Conservation (phyloP, 1,284 basidiomycete genomes). For the Leccinum brunneo-olivaceum region DNA sequence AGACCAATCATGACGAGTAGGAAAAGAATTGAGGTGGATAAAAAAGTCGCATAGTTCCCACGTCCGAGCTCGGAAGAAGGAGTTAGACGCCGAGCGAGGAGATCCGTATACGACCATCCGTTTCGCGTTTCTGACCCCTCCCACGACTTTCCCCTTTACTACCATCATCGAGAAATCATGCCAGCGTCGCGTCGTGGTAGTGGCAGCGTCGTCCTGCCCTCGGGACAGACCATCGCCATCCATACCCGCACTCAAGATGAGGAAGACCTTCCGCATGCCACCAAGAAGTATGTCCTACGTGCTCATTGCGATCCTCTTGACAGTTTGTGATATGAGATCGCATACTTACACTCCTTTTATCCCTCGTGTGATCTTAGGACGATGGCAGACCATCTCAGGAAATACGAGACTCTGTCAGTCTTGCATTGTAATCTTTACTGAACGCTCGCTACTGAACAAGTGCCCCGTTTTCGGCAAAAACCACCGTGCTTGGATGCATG, state of each 20-base stretch:
- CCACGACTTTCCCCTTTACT: constrained; percentile 14
- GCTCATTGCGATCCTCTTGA: constrained; percentile 3
- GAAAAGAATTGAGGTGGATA: background rate
- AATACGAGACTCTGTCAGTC: constrained; percentile 77
- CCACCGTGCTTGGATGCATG: background rate
- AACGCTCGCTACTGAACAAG: constrained; percentile 8
- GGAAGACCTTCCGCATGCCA: constrained; percentile 80
- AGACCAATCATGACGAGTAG: constrained; percentile 78
- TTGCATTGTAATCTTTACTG: background rate
- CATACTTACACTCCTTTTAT: constrained; percentile 8
- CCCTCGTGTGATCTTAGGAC: constrained; percentile 44
- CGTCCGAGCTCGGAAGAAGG: constrained; percentile 2
- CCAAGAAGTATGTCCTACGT: constrained; percentile 72
- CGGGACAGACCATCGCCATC: constrained; percentile 64
- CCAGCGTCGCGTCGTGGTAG: constrained; percentile 67
- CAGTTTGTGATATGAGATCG: background rate
- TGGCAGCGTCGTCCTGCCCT: constrained; percentile 63
- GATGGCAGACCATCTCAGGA: constrained; percentile 85
- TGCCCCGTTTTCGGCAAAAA: background rate
- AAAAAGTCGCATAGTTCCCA: constrained; percentile 23
- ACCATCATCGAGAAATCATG: constrained; percentile 34
- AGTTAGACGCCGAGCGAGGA: constrained; percentile 8
- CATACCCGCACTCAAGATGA: constrained; percentile 57
- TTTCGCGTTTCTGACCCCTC: constrained; percentile 13
- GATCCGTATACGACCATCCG: constrained; percentile 7